A percentile compares a stretch with the other conserved stretches of the same genome.
phyloP scores from a whole-genome alignment of 1,284 basidiomycete genomes.

The Mycosarcoma mackinlayi region DNA sequence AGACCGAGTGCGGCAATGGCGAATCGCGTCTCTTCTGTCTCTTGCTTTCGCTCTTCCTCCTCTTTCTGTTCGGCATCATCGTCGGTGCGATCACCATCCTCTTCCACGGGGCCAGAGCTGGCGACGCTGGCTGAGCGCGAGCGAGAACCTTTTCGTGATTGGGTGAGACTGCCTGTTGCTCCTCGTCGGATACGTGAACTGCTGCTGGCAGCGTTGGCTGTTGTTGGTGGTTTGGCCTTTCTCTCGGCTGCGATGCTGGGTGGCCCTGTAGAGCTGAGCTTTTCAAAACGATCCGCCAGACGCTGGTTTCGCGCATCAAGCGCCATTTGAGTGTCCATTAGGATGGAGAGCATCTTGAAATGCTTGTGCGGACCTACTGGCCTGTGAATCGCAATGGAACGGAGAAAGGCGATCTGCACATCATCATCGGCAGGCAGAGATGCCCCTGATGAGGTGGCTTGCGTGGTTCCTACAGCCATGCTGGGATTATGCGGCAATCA shows the following conservation, averaged over 20 bases:
- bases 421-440: constrained; percentile 35
- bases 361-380: constrained; percentile 62
- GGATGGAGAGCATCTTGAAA: constrained; percentile 57
- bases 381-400: constrained; percentile 50
- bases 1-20: constrained; percentile 46
- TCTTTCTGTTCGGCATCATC: constrained; percentile 34
- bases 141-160: constrained; percentile 28
- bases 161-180: background rate
- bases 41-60: constrained; percentile 40
- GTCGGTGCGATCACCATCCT: constrained; percentile 35
- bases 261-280: constrained; percentile 34
- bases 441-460: constrained; percentile 18
- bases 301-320: constrained; percentile 30
- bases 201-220: constrained; percentile 9
- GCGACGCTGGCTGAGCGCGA: constrained; percentile 44
- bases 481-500: background rate
- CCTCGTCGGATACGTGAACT: constrained; percentile 23
- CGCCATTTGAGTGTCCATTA: constrained; percentile 45
- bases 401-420: constrained; percentile 55
- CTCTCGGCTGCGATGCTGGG: constrained; percentile 31
- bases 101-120: constrained; percentile 31
- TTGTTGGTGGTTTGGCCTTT: constrained; percentile 20
- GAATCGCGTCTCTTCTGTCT: constrained; percentile 24
- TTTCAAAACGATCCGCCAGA: constrained; percentile 32
- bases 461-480: constrained; percentile 17